A percentile compares a stretch with the other conserved stretches of the same genome.
Evolutionary conservation across 139 green algal species (phyloP).

Genomic region (Haematococcus lacustris): DNA sequence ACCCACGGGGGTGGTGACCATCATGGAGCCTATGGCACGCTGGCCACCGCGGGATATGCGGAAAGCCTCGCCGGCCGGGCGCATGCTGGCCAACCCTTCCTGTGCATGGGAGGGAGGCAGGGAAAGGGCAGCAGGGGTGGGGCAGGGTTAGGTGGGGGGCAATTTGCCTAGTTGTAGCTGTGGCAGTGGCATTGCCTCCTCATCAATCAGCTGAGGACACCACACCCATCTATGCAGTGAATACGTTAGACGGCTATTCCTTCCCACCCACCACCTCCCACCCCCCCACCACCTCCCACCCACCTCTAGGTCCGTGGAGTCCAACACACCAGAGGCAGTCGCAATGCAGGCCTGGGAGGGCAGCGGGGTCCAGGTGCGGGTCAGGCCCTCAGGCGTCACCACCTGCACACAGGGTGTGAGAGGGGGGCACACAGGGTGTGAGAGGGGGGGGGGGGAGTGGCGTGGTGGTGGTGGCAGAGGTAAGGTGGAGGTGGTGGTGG

Average conservation of each 20-base stretch:
- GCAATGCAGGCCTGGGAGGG: constrained; percentile 2
- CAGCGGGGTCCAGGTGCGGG: not conserved
- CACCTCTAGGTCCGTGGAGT: constrained; percentile 1
- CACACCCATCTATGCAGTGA: too few species aligned
- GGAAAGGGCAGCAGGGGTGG: not conserved
- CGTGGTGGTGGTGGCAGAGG: too few species aligned
- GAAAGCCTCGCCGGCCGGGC: constrained; percentile 16
- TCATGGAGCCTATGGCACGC: constrained; percentile 53
- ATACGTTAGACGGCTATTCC: too few species aligned
- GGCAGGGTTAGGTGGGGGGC: too few species aligned
- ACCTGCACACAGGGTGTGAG: too few species aligned
- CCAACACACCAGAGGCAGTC: not conserved
- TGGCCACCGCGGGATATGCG: constrained; percentile 42
- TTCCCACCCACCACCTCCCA: not conserved
- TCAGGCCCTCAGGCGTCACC: constrained; percentile 2
- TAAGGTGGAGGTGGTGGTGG: too few species aligned
- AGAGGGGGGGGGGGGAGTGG: too few species aligned
- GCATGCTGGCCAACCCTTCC: not conserved
- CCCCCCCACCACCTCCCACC: not conserved
- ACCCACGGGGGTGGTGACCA: constrained; percentile 45
- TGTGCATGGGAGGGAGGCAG: not conserved
- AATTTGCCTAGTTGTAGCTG: too few species aligned
- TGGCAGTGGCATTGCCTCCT: too few species aligned
- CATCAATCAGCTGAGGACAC: too few species aligned
- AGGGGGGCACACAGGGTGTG: not conserved